Evolutionary conservation across 1,284 basidiomycete species (phyloP).

Genomic region (Austroboletus niveus): DNA sequence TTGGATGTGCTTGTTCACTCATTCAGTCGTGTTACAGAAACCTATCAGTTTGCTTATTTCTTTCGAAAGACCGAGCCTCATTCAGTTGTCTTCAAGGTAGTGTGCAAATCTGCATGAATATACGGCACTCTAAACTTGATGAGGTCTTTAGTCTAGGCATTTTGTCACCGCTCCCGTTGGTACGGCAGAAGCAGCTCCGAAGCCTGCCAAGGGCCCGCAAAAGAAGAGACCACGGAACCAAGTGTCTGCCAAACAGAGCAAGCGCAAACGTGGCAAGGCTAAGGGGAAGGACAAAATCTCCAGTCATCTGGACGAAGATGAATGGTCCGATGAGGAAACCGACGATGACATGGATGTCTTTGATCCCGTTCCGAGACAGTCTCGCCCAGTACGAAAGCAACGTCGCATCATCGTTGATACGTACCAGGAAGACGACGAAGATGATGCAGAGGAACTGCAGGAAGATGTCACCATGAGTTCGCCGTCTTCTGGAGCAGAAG

Average conservation of each 20-base stretch:
- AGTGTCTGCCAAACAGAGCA: slow-evolving; percentile 12
- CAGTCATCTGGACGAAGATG: slow-evolving; percentile 29
- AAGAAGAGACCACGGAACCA: slow-evolving; percentile 21
- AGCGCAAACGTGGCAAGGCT: slow-evolving; percentile 46
- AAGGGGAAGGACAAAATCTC: slow-evolving; percentile 40
- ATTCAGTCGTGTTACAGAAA: slow-evolving; percentile 42
- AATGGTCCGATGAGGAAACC: slow-evolving; percentile 20
- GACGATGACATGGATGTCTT: slow-evolving; percentile 20
- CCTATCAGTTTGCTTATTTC: slow-evolving; percentile 80
- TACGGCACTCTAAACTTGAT: slow-evolving; percentile 13
- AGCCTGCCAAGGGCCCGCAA: slow-evolving; percentile 12
- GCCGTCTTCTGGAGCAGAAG: not conserved
- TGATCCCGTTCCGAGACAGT: slow-evolving; percentile 5
- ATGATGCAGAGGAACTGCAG: slow-evolving; percentile 15
- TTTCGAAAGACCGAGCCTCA: slow-evolving; percentile 74
- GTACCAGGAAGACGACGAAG: slow-evolving; percentile 28
- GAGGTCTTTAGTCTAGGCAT: slow-evolving; percentile 42
- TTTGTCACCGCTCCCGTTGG: slow-evolving; percentile 46
- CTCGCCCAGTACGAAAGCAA: slow-evolving; percentile 28
- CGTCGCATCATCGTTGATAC: slow-evolving; percentile 20
- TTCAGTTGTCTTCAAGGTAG: slow-evolving; percentile 70
- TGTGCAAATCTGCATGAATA: not conserved
- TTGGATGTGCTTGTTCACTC: not conserved
- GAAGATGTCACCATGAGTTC: slow-evolving; percentile 21
- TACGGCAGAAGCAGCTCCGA: slow-evolving; percentile 20